These are phyloP conservation scores for Blastobotrys apis DNA, from an alignment of 1,139 yeast species.

Conservation along the genomic window DNA sequence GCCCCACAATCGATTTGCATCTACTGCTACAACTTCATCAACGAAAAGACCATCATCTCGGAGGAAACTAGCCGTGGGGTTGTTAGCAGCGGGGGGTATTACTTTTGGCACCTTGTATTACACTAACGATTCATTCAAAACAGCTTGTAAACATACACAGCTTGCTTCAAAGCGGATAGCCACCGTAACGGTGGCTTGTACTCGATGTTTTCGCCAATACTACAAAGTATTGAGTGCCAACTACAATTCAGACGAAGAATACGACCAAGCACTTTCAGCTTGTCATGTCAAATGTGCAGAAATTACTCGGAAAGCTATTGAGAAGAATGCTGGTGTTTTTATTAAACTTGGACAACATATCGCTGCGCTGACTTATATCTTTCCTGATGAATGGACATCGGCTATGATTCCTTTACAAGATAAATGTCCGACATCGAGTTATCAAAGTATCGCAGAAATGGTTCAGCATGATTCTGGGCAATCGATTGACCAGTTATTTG, in stretches of 20 bases:
- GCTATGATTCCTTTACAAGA: constrained; percentile 94
- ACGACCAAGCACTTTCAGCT: constrained; percentile 49
- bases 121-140: constrained; percentile 18
- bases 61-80: neutral
- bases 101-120: constrained; percentile 9
- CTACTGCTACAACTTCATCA: too few relatives aligned
- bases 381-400: constrained; percentile 92
- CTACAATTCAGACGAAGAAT: constrained; percentile 47
- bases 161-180: constrained; percentile 31
- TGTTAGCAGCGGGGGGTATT: constrained; percentile 5
- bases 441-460: constrained; percentile 64
- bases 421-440: constrained; percentile 76
- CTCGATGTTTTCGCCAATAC: constrained; percentile 42
- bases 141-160: constrained; percentile 28
- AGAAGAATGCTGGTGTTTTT: constrained; percentile 84
- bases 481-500: constrained; percentile 59
- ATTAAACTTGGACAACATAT: constrained; percentile 94
- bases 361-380: constrained; percentile 81
- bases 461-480: constrained; percentile 61
- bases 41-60: too few relatives aligned
- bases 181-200: constrained; percentile 34
- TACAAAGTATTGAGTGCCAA: constrained; percentile 49
- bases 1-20: too few relatives aligned
- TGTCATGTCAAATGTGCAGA: constrained; percentile 75
- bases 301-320: constrained; percentile 74